phyloP scores from a whole-genome alignment of 441 rosid genomes.

The Viola pubescens region DNA sequence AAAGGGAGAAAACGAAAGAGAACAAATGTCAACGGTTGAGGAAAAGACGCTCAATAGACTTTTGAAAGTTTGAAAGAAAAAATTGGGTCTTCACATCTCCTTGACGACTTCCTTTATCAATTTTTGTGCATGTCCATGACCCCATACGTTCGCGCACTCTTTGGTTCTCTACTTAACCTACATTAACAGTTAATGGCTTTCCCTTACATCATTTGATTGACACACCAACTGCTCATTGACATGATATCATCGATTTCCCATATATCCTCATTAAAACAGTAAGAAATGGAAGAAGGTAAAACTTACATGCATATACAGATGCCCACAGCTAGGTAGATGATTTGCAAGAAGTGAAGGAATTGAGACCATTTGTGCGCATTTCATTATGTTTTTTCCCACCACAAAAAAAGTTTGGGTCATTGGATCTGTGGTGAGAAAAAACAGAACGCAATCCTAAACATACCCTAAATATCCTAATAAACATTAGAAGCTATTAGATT shows the following conservation, averaged over 20 bases:
- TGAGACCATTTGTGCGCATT: too few species aligned
- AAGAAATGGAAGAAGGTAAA: too few species aligned
- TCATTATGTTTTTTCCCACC: too few species aligned
- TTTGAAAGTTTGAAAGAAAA: conserved; percentile 28
- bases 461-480: too few species aligned
- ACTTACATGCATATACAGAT: too few species aligned
- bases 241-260: background rate
- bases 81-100: conserved; percentile 16
- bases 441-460: too few species aligned
- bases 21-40: conserved; percentile 49
- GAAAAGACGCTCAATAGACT: conserved; percentile 24
- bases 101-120: conserved; percentile 35
- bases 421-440: too few species aligned
- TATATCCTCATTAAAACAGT: background rate
- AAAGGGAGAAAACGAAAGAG: background rate
- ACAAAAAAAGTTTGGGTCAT: too few species aligned
- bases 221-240: conserved; percentile 13
- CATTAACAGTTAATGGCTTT: conserved; percentile 8
- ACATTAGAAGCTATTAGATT: too few species aligned
- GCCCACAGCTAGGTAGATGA: too few species aligned
- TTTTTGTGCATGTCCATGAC: conserved; percentile 33
- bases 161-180: conserved; percentile 16
- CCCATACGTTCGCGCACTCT: conserved; percentile 6
- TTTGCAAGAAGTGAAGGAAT: too few species aligned
- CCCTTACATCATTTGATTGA: conserved; percentile 13